Evolutionary conservation across 176 grass and related monocot species (phyloP), one percentile per base, ranked within the genome.

Genomic region (Zizania latifolia): DNA sequence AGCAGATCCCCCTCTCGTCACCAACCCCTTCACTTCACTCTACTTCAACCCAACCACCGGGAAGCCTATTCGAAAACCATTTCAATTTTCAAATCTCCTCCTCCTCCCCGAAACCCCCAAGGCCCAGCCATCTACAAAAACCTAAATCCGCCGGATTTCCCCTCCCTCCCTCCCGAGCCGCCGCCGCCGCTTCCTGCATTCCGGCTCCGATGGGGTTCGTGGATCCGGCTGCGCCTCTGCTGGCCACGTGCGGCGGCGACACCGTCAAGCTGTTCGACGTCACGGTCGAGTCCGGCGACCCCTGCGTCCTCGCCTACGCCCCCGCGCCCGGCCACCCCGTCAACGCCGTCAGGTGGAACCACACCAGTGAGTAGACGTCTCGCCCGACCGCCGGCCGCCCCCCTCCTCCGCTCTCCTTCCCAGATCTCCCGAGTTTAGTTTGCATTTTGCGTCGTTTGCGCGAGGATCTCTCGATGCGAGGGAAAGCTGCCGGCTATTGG

Each of bases 221-320:
- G 69, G 89, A 94, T 94, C 92, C 92, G 54, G 71, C 89, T 39
- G 86, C 88, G 51, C 74, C 91, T 68, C 89, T 92, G 67, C 84
- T 99, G 62, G 89, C 86, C 36, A 82, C 95, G 40, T 90, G 91
- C 69, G 95, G 89, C n/a, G 91, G 91, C 37, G 91, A 90, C 68
- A 92, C 95, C 16, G 95, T 99, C 50, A 99, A 99, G 82, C 73
- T 94, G 12, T 94, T 94, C 71, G 95, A 99, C 85, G 83, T 91
- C 56, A 76, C 86, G 41, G 79, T 94, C 15, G 86, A 87, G 61
- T 75, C 87, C 57, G 89, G 95, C 76, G 91, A 99, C 59, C 95
- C 95, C 38, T 99, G 91, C 79, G 82, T 91, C 19, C 91, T 99
- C 37, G 93, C 84, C 72, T 99, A 99, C 79, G 35, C 89, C 27